Conservation (phyloP, 306 rosid genomes). For the Ziziphus jujuba region DNA sequence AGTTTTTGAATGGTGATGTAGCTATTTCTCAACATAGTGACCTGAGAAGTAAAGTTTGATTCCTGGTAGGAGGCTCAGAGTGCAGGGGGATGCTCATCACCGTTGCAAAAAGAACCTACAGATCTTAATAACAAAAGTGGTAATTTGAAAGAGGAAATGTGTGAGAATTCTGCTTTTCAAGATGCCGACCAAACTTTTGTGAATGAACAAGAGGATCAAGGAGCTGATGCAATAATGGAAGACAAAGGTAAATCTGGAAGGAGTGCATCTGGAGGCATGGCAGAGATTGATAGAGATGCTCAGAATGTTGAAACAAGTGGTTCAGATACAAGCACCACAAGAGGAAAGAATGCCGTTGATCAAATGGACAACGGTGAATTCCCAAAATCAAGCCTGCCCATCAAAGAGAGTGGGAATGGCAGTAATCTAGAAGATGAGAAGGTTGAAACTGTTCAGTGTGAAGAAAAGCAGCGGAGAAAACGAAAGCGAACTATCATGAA, state of each 20-base stretch:
- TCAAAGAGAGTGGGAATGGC: conserved; percentile 43
- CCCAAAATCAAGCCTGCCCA: conserved; percentile 47
- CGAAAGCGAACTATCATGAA: conserved; percentile 95
- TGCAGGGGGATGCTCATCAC: conserved; percentile 47
- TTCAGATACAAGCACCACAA: conserved; percentile 77
- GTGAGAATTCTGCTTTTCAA: conserved; percentile 65
- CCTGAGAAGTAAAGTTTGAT: conserved; percentile 47
- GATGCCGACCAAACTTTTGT: conserved; percentile 43
- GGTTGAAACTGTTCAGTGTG: conserved; percentile 50
- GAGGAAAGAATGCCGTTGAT: conserved; percentile 56
- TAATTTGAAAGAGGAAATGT: conserved; percentile 67
- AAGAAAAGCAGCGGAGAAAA: conserved; percentile 65
- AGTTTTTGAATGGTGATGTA: conserved; percentile 21
- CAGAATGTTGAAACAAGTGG: conserved; percentile 87
- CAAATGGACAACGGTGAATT: conserved; percentile 45
- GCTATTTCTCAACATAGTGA: conserved; percentile 37
- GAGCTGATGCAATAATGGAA: conserved; percentile 43
- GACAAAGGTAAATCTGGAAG: conserved; percentile 49
- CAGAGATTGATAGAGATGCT: conserved; percentile 51
- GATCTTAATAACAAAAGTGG: conserved; percentile 41
- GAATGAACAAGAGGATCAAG: conserved; percentile 44
- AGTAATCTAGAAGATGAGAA: conserved; percentile 70
- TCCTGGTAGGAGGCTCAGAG: conserved; percentile 67
- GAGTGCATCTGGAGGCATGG: conserved; percentile 46
- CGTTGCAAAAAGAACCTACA: conserved; percentile 45